Conservation (phyloP, 768 basidiomycete species). For the Tricholoma matsutake region DNA sequence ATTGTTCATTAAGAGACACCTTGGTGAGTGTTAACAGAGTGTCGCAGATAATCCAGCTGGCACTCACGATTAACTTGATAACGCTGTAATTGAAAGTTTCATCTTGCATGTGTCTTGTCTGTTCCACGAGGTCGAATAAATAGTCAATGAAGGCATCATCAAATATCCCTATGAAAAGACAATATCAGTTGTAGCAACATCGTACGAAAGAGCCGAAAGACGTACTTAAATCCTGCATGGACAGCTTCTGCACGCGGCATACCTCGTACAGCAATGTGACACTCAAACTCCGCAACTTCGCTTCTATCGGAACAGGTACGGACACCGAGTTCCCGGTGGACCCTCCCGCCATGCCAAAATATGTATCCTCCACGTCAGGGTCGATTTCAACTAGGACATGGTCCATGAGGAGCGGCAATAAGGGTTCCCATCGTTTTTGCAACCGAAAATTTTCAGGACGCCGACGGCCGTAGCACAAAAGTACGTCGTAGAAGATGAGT, state of each 20-base stretch:
- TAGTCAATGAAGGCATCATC: constrained; percentile 82
- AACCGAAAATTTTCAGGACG: constrained; percentile 70
- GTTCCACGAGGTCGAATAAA: constrained; percentile 91
- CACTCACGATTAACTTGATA: constrained; percentile 85
- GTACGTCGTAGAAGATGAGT: constrained; percentile 72
- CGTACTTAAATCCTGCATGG: constrained; percentile 75
- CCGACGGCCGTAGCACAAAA: constrained; percentile 73
- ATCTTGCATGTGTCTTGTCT: constrained; percentile 82
- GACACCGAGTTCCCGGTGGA: constrained; percentile 32
- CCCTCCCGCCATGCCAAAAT: constrained; percentile 42
- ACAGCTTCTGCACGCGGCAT: constrained; percentile 85
- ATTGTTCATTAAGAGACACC: constrained; percentile 96
- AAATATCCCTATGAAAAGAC: constrained; percentile 58
- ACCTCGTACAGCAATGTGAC: constrained; percentile 87
- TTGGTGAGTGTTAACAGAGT: constrained; percentile 25
- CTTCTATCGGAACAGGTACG: constrained; percentile 76
- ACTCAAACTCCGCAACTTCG: constrained; percentile 69
- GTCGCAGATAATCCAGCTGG: not conserved
- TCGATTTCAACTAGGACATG: constrained; percentile 82
- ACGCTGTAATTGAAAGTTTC: constrained; percentile 95
- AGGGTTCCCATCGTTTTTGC: constrained; percentile 78
- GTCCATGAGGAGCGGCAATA: constrained; percentile 83
- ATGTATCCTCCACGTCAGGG: constrained; percentile 63
- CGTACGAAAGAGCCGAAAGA: constrained; percentile 8
- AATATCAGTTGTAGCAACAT: not conserved